Evolutionary conservation across 2,329 filamentous ascomycete species (phyloP), one percentile per base, ranked within the genome.

Genomic region (Allantophomopsis lycopodina): DNA sequence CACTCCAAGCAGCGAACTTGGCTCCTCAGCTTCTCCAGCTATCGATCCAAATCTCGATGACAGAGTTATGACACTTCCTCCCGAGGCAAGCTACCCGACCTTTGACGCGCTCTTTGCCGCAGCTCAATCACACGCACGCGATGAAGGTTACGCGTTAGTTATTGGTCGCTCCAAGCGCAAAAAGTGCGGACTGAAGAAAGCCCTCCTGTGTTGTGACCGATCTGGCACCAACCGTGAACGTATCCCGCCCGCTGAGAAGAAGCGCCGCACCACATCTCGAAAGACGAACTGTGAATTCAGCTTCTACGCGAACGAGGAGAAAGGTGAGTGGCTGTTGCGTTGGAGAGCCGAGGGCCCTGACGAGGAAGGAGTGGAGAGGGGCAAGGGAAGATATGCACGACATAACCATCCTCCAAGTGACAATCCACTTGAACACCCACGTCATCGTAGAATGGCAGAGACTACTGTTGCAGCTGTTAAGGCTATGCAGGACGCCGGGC

Each of bases 261-360:
- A 79, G 56, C 66, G 73, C 16, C 76, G 76, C 52, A 80, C 76
- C 1, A 78, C 76, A 7, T 79, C 75, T n/a, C 66, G 76, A 35
- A 80, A 80, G 50, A 79, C 76, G 49, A 75, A 79, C 48, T 80
- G 76, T 46, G 73, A 73, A 21, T 80, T 80, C 54, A 76, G 76
- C n/a, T 79, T 80, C 55, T 80, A 79, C 46, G 76, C 76, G 40
- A 75, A 80, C 32, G 76, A 80, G 54, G 73, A 79, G 50, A 65
- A 76, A 43, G 78, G 73, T 0, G 73, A 79, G 48, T 80, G 76
- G 76, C 74, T 73, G 0, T 70, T 80, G 42, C 66, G 76, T 39
- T 79, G 79, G 50, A 69, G 76, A 4, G 23, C 23, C 11, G 23
- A 28, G 23, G 23, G 23, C 10, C 76, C 76, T 2, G 70, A 79